Conservation (phyloP, 2,329 filamentous ascomycete genomes). For the Esteya vermicola region DNA sequence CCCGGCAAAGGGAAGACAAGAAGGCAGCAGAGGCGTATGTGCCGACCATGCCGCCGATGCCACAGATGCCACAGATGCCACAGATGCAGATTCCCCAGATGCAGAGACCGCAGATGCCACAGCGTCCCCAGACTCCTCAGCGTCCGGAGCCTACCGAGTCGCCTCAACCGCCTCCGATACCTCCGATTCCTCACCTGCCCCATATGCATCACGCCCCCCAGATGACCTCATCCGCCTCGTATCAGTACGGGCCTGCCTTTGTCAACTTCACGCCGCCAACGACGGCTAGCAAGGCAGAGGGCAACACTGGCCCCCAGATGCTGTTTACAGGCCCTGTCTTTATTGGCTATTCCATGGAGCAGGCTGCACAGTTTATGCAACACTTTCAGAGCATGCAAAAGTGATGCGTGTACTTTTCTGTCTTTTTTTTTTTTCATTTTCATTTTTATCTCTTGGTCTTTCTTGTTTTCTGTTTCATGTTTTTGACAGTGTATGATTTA, state of each 20-base stretch:
- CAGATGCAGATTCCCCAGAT: background rate
- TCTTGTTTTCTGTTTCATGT: background rate
- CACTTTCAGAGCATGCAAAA: constrained; percentile 25
- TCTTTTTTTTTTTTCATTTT: background rate
- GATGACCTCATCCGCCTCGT: constrained; percentile 3
- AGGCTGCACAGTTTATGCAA: constrained; percentile 64
- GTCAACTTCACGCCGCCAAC: constrained; percentile 22
- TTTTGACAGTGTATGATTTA: constrained; percentile 3
- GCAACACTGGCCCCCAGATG: constrained; percentile 45
- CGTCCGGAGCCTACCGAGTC: background rate
- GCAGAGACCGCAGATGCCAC: background rate
- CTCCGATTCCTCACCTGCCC: background rate
- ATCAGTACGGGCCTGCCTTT: constrained; percentile 27
- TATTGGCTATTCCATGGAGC: constrained; percentile 76
- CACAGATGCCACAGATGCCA: background rate
- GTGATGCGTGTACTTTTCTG: background rate
- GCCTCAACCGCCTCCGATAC: constrained; percentile 11
- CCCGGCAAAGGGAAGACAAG: no score
- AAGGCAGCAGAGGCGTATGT: constrained; percentile 1
- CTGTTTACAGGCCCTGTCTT: constrained; percentile 89
- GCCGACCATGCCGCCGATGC: background rate
- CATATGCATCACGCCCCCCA: constrained; percentile 1
- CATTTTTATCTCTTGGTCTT: background rate
- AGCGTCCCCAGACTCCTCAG: background rate
- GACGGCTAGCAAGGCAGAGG: background rate